Base-by-base conservation (phyloP, 495 filamentous ascomycete genomes). In the Astrothelium subdiscretum region DNA sequence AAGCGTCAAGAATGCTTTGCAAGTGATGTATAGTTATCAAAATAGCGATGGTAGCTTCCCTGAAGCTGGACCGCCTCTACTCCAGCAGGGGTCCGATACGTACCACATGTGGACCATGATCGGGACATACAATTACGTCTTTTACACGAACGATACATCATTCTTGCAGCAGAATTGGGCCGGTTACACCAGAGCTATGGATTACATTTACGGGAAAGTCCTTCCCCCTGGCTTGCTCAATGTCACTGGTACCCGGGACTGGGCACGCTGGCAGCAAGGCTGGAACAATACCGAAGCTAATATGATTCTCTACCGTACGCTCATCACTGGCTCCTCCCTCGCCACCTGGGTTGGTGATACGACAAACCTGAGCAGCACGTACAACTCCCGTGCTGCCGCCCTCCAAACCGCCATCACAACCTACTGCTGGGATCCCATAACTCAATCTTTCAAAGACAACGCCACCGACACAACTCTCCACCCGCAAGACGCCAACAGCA, bases 21-120 rank as follows among this genome's bases (percentile, higher is more conserved):
- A 83, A 66, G 75, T 79, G 6, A 82, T 87, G 76, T 87, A 84
- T 66, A 69, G 81, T 62, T 74, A 79, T 44, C 82, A 85, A 70
- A 72, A 72, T 54, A 35, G 22, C 2, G 70, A 72, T 62, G 71
- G 71, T 0, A 62, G 60, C 5, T 73, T 73, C 24, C 76, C 76
- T 2, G 84, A 85, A 68, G 81, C 81, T 26, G 83, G 85, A 0
- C 82, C 82, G 40, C 81, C 80, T 12, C 70, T 85, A 59, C 76
- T 81, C 31, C 79, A 82, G 51, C 79, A 78, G 58, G 62, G 59
- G 11, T 62, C 57, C 29, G 58, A 64, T 32, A 69, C 67, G 22
- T 69, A 69, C 54, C 67, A 69, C 43, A 58, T 64, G 51, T 64
- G 62, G 60, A 66, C 60, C 12, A 60, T 67, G 58, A 64, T 67